phyloP scores from a whole-genome alignment of 2,329 filamentous ascomycete genomes.

The Diaporthe sp. region DNA sequence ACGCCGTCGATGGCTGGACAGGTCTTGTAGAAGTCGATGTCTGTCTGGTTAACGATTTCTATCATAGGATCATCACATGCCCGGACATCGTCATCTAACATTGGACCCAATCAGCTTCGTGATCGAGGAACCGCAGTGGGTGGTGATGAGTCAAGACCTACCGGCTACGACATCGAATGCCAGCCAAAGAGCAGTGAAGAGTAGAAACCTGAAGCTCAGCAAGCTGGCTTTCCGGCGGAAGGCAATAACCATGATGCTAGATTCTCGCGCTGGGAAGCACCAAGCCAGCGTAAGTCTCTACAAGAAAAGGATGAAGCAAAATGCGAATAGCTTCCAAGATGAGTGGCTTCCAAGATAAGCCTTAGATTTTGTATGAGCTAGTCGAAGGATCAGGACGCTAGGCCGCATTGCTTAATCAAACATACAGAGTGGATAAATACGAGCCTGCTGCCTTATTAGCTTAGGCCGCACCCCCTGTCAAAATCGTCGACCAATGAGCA shows the following conservation, averaged over 20 bases:
- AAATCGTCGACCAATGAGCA: background rate
- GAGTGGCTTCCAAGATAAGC: background rate
- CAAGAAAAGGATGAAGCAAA: background rate
- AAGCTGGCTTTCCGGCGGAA: background rate
- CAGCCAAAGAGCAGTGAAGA: background rate
- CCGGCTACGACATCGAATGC: background rate
- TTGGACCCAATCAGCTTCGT: background rate
- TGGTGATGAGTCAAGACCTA: background rate
- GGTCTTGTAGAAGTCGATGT: conserved; percentile 26
- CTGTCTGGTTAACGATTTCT: background rate
- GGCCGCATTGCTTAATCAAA: background rate
- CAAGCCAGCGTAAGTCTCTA: background rate
- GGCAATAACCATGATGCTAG: background rate
- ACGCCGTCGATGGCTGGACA: conserved; percentile 2
- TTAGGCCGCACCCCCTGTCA: conserved; percentile 3
- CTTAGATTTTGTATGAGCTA: background rate
- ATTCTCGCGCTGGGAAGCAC: background rate
- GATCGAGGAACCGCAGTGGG: background rate
- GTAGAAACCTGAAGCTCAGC: background rate
- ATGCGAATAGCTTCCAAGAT: background rate
- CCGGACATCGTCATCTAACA: background rate
- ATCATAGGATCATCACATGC: conserved; percentile 29
- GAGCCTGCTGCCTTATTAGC: background rate
- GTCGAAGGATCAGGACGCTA: background rate
- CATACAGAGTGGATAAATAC: background rate